Evolutionary conservation across 176 grass and related monocot genomes (phyloP).

Genomic region (Oryza brachyantha): DNA sequence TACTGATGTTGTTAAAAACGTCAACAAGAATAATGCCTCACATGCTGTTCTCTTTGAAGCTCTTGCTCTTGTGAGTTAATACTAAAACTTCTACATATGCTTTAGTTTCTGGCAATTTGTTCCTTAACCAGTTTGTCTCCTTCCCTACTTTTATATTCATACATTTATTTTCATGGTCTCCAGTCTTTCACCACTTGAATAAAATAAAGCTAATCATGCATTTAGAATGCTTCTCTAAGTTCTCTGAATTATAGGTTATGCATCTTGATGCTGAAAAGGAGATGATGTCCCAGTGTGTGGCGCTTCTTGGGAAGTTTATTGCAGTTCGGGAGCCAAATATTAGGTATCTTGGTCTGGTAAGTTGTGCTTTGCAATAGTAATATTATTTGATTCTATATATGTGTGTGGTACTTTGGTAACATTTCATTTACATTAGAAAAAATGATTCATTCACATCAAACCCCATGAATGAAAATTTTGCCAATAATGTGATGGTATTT

Average conservation of each 20-base stretch:
- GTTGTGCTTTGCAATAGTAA: conserved; percentile 17
- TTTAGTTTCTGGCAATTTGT: background rate
- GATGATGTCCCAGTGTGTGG: conserved; percentile 99
- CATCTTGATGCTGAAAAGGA: conserved; percentile 99
- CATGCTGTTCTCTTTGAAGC: conserved; percentile 99
- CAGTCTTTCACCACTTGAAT: background rate
- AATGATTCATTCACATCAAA: background rate
- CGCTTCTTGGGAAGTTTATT: conserved; percentile 99
- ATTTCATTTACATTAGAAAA: background rate
- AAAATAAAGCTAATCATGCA: conserved; percentile 7
- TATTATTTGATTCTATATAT: conserved; percentile 22
- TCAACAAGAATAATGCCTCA: conserved; percentile 99
- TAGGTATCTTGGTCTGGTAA: conserved; percentile 98
- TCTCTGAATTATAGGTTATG: conserved; percentile 66
- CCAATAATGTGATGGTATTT: conserved; percentile 21
- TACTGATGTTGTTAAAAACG: conserved; percentile 98
- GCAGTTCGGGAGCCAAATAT: conserved; percentile 98
- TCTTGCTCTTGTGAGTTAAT: conserved; percentile 80
- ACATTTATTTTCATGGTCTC: background rate
- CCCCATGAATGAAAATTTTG: background rate
- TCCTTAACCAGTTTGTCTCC: background rate
- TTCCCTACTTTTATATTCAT: background rate
- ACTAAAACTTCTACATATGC: background rate
- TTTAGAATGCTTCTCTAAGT: conserved; percentile 2
- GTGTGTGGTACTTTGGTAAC: background rate